Conservation (phyloP, 2,329 filamentous ascomycete genomes). For the Boeremia lycopersici region DNA sequence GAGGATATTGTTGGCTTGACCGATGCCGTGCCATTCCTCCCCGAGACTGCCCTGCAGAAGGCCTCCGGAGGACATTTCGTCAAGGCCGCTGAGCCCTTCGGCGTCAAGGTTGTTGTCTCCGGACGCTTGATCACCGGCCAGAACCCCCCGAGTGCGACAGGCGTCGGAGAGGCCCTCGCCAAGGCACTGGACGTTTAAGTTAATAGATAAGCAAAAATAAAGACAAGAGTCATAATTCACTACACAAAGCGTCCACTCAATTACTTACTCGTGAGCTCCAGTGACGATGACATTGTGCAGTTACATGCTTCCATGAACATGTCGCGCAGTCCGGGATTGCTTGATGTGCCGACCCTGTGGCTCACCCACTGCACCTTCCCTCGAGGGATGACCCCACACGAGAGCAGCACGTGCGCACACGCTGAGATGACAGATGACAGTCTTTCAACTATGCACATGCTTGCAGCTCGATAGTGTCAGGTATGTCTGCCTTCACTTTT, state of each 20-base stretch:
- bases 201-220: neutral
- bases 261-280: neutral
- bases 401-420: neutral
- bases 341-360: neutral
- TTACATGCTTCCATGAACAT: neutral
- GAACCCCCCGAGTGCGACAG: conserved; percentile 54
- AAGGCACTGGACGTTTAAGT: conserved; percentile 41
- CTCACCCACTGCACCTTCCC: neutral
- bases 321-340: neutral
- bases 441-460: neutral
- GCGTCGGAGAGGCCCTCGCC: conserved; percentile 52
- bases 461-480: neutral
- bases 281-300: neutral
- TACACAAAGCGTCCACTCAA: too few species aligned
- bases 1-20: conserved; percentile 55
- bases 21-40: conserved; percentile 63
- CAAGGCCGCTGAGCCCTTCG: conserved; percentile 60
- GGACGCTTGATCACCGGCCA: conserved; percentile 55
- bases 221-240: neutral
- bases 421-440: neutral
- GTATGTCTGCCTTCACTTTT: conserved; percentile 6
- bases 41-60: conserved; percentile 61
- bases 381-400: too few species aligned
- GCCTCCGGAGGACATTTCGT: conserved; percentile 61
- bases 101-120: conserved; percentile 51